Conservation (phyloP, 495 filamentous ascomycete species). For the Acidiella bohemica region DNA sequence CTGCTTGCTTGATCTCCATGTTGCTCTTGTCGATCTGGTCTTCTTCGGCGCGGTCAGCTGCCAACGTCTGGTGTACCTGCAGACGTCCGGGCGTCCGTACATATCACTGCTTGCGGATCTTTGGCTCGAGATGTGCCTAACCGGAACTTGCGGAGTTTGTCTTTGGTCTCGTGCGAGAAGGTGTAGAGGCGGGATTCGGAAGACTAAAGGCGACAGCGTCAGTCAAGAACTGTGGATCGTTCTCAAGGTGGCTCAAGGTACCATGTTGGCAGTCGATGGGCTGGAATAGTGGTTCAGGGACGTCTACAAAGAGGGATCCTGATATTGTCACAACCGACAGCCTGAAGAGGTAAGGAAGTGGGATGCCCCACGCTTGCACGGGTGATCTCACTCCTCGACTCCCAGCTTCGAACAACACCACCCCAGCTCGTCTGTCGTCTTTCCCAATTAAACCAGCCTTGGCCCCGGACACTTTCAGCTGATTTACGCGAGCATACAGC, state of each 20-base stretch:
- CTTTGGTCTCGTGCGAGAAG: conserved; percentile 69
- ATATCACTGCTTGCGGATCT: conserved; percentile 80
- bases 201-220: conserved; percentile 41
- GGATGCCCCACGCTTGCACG: too few relatives aligned
- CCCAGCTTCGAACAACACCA: too few relatives aligned
- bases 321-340: too few relatives aligned
- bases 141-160: conserved; percentile 82
- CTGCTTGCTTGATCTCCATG: conserved; percentile 67
- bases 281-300: too few relatives aligned
- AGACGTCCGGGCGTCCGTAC: conserved; percentile 39
- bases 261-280: background rate
- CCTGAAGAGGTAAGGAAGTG: too few relatives aligned
- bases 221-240: too few relatives aligned
- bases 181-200: conserved; percentile 87
- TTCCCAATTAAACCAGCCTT: too few relatives aligned
- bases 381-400: too few relatives aligned
- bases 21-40: conserved; percentile 76
- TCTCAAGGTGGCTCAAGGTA: background rate
- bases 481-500: too few relatives aligned
- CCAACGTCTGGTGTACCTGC: background rate
- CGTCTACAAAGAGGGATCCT: too few relatives aligned
- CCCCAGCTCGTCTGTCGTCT: too few relatives aligned
- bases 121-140: conserved; percentile 78
- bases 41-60: conserved; percentile 30
- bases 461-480: too few relatives aligned